Percentiles rank a stretch among this genome's conserved stretches.
Conservation (phyloP, 2,329 filamentous ascomycete species). For the Thermothelomyces thermophilus region DNA sequence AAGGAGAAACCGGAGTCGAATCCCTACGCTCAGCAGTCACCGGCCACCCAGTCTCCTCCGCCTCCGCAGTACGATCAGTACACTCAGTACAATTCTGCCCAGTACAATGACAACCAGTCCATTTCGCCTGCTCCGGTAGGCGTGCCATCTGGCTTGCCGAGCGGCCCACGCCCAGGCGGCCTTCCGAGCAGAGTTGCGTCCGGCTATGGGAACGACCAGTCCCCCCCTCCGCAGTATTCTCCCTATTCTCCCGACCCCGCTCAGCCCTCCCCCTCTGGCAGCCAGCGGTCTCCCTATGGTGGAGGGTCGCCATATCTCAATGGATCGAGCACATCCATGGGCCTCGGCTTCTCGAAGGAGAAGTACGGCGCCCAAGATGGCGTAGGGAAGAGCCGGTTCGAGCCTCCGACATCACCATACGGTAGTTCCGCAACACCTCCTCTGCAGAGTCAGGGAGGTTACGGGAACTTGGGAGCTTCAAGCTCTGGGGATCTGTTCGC, state of each 20-base stretch:
- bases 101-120: constrained; percentile 25
- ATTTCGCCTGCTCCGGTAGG: constrained; percentile 22
- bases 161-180: constrained; percentile 29
- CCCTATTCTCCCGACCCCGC: background rate
- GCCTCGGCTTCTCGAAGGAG: constrained; percentile 18
- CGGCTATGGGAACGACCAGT: constrained; percentile 15
- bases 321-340: constrained; percentile 9
- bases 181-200: constrained; percentile 34
- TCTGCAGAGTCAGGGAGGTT: constrained; percentile 45
- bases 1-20: constrained; percentile 45
- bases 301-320: background rate
- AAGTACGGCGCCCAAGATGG: constrained; percentile 32
- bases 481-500: constrained; percentile 4
- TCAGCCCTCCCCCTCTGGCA: too few relatives aligned
- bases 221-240: constrained; percentile 30
- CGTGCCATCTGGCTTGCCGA: constrained; percentile 18
- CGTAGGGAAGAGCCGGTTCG: constrained; percentile 50
- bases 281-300: too few relatives aligned
- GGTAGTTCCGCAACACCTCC: constrained; percentile 29
- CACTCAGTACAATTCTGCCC: constrained; percentile 23
- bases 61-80: constrained; percentile 28
- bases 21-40: constrained; percentile 50
- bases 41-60: constrained; percentile 48
- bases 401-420: constrained; percentile 32
- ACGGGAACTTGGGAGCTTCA: constrained; percentile 51